phyloP scores from a whole-genome alignment of 768 basidiomycete genomes.

The Kwoniella shandongensis region DNA sequence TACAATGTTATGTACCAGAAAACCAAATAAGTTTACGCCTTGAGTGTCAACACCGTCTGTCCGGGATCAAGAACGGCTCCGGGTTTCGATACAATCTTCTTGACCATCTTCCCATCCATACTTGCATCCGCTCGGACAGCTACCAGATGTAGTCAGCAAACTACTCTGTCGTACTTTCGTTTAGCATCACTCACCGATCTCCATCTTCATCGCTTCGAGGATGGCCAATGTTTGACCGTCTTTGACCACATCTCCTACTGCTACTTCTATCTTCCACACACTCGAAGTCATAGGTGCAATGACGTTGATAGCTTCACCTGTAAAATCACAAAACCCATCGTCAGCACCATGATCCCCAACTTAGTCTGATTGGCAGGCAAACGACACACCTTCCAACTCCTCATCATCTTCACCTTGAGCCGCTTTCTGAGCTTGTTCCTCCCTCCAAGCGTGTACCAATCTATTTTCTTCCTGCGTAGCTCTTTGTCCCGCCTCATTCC shows the following conservation, averaged over 20 bases:
- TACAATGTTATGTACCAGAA: no score
- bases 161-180: not conserved
- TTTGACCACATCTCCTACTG: conserved; percentile 26
- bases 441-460: conserved; percentile 57
- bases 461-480: conserved; percentile 55
- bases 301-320: conserved; percentile 19
- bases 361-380: no score
- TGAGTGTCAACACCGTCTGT: conserved; percentile 21
- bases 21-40: not conserved
- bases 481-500: conserved; percentile 34
- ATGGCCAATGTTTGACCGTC: conserved; percentile 31
- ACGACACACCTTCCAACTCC: conserved; percentile 2
- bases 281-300: conserved; percentile 36
- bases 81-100: conserved; percentile 20
- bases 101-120: conserved; percentile 27
- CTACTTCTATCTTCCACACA: conserved; percentile 36
- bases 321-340: not conserved
- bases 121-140: conserved; percentile 32
- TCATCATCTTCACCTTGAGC: conserved; percentile 4
- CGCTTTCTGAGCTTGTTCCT: conserved; percentile 15
- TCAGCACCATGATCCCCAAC: not conserved
- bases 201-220: conserved; percentile 46
- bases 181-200: conserved; percentile 31
- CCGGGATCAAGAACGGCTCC: conserved; percentile 34
- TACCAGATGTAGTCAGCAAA: not conserved